A percentile compares a stretch with the other conserved stretches of the same genome.
These are phyloP conservation scores for Pichia kudriavzevii DNA, from an alignment of 1,139 yeast genomes.

Conservation along the genomic window DNA sequence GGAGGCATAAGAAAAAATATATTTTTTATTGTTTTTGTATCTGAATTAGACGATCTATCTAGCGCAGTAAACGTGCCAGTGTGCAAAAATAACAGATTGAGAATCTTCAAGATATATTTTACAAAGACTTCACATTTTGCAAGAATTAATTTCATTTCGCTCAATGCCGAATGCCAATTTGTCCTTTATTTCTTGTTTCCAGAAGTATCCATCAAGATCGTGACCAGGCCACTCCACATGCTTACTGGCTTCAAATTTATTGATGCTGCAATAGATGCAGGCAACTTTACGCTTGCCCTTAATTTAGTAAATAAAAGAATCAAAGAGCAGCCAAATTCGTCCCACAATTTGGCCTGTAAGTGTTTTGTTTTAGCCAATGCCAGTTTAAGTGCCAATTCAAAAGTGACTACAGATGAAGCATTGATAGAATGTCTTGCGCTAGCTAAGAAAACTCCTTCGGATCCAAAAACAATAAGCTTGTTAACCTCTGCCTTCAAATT, in stretches of 20 bases:
- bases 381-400: slow-evolving; percentile 2
- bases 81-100: too few species aligned
- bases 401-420: slow-evolving; percentile 6
- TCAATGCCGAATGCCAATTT: too few species aligned
- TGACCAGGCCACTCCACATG: slow-evolving; percentile 5
- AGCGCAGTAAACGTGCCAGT: too few species aligned
- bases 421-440: slow-evolving; percentile 28
- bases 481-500: slow-evolving; percentile 35
- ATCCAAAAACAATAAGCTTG: slow-evolving; percentile 43
- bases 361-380: slow-evolving; percentile 28
- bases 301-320: slow-evolving; percentile 43
- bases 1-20: too few species aligned
- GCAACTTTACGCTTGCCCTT: slow-evolving; percentile 48
- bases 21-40: too few species aligned
- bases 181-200: too few species aligned
- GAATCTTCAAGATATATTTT: too few species aligned
- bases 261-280: slow-evolving; percentile 41
- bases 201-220: not conserved
- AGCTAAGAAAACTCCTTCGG: slow-evolving; percentile 46
- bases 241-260: slow-evolving; percentile 13
- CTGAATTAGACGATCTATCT: too few species aligned
- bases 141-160: too few species aligned
- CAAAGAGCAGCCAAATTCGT: slow-evolving; percentile 42
- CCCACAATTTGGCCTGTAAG: slow-evolving; percentile 30
- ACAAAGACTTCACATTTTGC: too few species aligned